These are phyloP conservation scores for Panus rudis DNA, from an alignment of 768 basidiomycete genomes.

Conservation along the genomic window DNA sequence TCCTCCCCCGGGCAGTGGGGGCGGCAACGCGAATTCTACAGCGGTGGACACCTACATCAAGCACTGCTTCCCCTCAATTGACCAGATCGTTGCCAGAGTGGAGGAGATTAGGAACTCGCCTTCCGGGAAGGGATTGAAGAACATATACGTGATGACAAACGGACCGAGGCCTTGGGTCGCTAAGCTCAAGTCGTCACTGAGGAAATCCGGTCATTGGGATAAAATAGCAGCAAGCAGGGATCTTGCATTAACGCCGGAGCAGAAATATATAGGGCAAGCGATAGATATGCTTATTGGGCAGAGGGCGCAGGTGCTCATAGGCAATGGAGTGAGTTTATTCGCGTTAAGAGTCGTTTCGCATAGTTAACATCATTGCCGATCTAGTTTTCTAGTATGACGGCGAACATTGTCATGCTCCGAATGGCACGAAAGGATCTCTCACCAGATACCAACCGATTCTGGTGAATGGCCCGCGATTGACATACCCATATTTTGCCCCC, in stretches of 20 bases:
- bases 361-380: neutral
- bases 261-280: conserved; percentile 37
- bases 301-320: conserved; percentile 41
- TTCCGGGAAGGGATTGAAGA: conserved; percentile 21
- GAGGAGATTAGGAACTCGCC: conserved; percentile 22
- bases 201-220: conserved; percentile 28
- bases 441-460: conserved; percentile 33
- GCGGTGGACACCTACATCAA: conserved; percentile 24
- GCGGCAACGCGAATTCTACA: conserved; percentile 15
- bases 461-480: too few species aligned
- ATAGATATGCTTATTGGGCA: conserved; percentile 44
- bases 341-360: neutral
- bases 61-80: conserved; percentile 36
- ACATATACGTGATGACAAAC: conserved; percentile 44
- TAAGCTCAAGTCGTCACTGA: conserved; percentile 30
- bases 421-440: conserved; percentile 29
- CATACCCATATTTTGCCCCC: too few species aligned
- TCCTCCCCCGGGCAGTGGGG: conserved; percentile 20
- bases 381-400: conserved; percentile 43
- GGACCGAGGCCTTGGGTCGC: conserved; percentile 32
- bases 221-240: conserved; percentile 34
- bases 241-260: conserved; percentile 32
- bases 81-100: conserved; percentile 34
- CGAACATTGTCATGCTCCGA: conserved; percentile 40
- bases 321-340: conserved; percentile 39